A percentile compares a stretch with the other conserved stretches of the same genome.
Evolutionary conservation across 176 grass and related monocot species (phyloP).

Genomic region (Bonia amplexicaulis): DNA sequence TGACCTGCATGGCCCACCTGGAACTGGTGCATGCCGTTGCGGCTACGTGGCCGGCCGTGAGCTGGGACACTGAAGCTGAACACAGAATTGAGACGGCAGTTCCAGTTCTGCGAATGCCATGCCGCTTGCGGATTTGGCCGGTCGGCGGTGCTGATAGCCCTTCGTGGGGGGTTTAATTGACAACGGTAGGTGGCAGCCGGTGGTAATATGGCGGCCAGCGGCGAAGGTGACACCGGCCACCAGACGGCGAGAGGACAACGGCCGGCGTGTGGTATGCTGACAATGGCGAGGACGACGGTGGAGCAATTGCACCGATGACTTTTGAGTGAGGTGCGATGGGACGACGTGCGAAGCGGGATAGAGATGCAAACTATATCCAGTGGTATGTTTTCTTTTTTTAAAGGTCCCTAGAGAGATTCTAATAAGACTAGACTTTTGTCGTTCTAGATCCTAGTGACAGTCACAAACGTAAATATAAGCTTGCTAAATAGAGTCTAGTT

Average conservation of each 20-base stretch:
- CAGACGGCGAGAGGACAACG: neutral
- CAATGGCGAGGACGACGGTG: neutral
- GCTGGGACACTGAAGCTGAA: neutral
- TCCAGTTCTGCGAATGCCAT: neutral
- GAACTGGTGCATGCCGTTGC: neutral
- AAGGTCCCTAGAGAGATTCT: no score
- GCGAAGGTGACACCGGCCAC: neutral
- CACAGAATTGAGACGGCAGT: neutral
- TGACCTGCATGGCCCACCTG: neutral
- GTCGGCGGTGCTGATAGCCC: neutral
- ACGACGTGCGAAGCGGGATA: neutral
- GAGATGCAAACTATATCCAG: neutral
- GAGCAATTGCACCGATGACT: neutral
- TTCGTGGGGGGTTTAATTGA: neutral
- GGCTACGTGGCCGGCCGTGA: neutral
- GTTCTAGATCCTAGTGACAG: no score
- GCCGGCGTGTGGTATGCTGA: neutral
- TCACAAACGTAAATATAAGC: no score
- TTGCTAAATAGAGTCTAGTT: no score
- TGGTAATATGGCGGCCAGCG: neutral
- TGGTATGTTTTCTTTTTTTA: no score
- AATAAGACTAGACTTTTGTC: no score
- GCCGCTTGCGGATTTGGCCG: neutral
- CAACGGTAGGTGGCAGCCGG: no score
- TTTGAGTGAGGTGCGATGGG: neutral